Evolutionary conservation across 2,329 filamentous ascomycete species (phyloP).

Genomic region (Xylaria sp.): DNA sequence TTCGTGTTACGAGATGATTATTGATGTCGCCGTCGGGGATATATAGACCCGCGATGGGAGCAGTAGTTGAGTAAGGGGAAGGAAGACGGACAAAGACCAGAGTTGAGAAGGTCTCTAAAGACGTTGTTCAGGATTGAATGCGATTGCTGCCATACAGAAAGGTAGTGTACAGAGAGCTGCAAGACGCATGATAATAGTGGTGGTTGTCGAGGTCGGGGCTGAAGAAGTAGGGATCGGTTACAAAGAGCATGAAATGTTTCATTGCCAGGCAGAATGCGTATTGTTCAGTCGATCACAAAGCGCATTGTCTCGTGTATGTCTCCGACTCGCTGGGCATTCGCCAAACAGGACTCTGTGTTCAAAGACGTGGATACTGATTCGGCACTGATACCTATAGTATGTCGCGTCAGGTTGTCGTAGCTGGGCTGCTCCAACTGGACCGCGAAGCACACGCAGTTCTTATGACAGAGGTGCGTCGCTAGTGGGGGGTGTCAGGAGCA

Average conservation of each 20-base stretch:
- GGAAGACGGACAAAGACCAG: background rate
- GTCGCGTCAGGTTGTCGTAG: conserved; percentile 23
- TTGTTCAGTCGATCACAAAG: conserved; percentile 42
- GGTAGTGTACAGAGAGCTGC: conserved; percentile 21
- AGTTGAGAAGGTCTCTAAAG: conserved; percentile 9
- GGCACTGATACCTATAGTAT: no score
- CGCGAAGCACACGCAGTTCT: conserved; percentile 4
- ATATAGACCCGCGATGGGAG: conserved; percentile 2
- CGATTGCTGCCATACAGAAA: conserved; percentile 11
- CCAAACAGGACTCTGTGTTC: conserved; percentile 18
- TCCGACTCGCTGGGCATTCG: conserved; percentile 21
- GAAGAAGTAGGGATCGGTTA: conserved; percentile 39
- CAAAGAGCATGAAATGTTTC: conserved; percentile 36
- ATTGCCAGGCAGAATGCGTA: conserved; percentile 41
- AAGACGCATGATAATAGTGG: conserved; percentile 32
- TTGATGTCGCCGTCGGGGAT: conserved; percentile 2
- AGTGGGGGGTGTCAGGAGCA: background rate
- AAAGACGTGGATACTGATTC: background rate
- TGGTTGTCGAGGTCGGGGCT: conserved; percentile 20
- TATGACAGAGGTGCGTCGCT: conserved; percentile 4
- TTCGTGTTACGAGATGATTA: background rate
- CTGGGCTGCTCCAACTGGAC: background rate
- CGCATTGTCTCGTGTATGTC: conserved; percentile 37
- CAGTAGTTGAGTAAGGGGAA: background rate
- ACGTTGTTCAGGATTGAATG: conserved; percentile 10